Conservation (phyloP, 257 asterid species). For the Ilex aquifolium region DNA sequence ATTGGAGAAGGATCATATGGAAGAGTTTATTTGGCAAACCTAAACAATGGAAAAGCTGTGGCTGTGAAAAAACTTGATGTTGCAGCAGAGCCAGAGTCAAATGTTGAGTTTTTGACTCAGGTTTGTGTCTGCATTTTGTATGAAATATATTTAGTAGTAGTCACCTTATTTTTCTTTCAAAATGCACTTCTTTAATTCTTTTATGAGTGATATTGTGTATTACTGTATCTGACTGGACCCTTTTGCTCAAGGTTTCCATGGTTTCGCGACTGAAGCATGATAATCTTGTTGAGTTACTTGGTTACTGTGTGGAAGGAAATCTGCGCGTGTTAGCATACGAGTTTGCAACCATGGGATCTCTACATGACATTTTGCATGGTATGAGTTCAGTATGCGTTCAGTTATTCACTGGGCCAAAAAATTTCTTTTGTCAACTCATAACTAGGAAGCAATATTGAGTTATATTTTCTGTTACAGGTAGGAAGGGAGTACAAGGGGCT, state of each 20-base stretch:
- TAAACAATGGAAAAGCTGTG: constrained; percentile 64
- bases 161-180: constrained; percentile 7
- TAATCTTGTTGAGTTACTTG: constrained; percentile 82
- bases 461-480: constrained; percentile 40
- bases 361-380: constrained; percentile 96
- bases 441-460: background rate
- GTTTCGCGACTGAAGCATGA: constrained; percentile 91
- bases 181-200: constrained; percentile 7
- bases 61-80: constrained; percentile 97
- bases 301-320: constrained; percentile 92
- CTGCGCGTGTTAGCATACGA: constrained; percentile 89
- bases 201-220: constrained; percentile 8
- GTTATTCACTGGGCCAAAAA: background rate
- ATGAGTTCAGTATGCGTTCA: constrained; percentile 16
- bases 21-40: constrained; percentile 71
- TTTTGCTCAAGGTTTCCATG: constrained; percentile 66
- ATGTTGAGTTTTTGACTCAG: constrained; percentile 83
- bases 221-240: constrained; percentile 14
- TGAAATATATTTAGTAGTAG: background rate
- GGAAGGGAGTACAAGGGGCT: constrained; percentile 98
- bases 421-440: constrained; percentile 6
- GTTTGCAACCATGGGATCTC: constrained; percentile 97
- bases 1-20: constrained; percentile 96
- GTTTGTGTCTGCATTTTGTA: constrained; percentile 22
- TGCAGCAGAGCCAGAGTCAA: constrained; percentile 87